Base-by-base conservation (phyloP, 305 asterid species). In the Fraxinus ornus region DNA sequence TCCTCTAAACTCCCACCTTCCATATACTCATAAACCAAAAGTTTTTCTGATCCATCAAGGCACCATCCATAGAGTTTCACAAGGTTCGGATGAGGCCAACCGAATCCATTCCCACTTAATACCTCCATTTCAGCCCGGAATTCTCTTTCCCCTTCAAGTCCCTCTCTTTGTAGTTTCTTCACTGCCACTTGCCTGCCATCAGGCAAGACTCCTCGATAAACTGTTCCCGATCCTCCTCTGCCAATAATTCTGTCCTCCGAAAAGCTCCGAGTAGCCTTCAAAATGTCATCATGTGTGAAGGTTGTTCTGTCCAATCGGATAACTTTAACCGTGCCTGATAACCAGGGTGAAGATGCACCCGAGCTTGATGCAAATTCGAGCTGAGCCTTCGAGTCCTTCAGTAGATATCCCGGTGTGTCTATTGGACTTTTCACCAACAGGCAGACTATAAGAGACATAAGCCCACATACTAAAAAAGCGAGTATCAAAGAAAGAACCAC, bases 1-100 rank as follows among this genome's bases (percentile, higher is more conserved):
- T 95, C 97, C 82, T 97, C 98, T 39, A 97, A 78, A 87, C 89
- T 92, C 12, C 99, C 98, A 0, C 98, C 98, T 79, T 90, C 97
- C 98, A 97, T 97, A 88, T 89, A 97, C 85, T 95, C 96, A 52
- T 92, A 97, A 39, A 97, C 98, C 7, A 97, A 82, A 52, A 97
- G 76, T 88, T 97, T 97, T 77, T 95, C 96, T 2, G 97, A 87
- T 55, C 97, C 97, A 13, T 90, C 85, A 0, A 94, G 91, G 64
- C 97, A 97, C 98, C 99, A 97, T 1, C 99, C 99, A 12, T 91
- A 92, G 2, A 97, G 92, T 4, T 91, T 82, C 15, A 97, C 98
- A 0, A 95, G 92, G 87, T 97, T 97, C 0, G 99, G 99, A 80
- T 97, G 98, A 9, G 94, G 97, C 99, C 99, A 93, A 8, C 98